Evolutionary conservation across 306 rosid genomes (phyloP).

Genomic region (Trichosanthes truncata): DNA sequence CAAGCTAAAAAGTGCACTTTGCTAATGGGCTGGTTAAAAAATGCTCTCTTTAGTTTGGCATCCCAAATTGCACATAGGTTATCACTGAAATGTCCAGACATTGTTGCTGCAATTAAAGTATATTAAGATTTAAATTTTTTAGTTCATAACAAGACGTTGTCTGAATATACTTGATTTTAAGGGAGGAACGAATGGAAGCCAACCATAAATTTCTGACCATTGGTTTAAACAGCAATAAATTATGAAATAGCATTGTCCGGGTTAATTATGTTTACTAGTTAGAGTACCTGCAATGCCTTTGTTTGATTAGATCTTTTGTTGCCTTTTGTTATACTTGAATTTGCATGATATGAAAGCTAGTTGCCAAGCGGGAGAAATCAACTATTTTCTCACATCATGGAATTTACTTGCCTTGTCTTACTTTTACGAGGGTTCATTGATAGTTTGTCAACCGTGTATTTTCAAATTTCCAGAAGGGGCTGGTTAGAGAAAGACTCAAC

Average conservation of each 20-base stretch:
- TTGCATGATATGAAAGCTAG: not conserved
- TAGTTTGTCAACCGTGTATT: slow-evolving; percentile 1
- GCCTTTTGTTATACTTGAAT: not conserved
- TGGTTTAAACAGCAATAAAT: not conserved
- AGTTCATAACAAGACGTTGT: not conserved
- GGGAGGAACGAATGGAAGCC: not conserved
- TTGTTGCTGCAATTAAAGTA: not conserved
- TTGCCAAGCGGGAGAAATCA: not conserved
- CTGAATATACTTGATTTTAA: not conserved
- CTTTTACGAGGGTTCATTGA: not conserved
- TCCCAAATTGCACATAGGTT: too few species aligned
- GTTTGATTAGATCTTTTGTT: not conserved
- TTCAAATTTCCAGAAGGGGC: slow-evolving; percentile 62
- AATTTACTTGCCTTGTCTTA: not conserved
- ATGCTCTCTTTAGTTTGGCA: not conserved
- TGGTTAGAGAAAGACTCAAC: slow-evolving; percentile 48
- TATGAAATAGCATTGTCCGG: not conserved
- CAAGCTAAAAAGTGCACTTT: not conserved
- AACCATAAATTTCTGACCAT: not conserved
- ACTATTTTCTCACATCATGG: not conserved
- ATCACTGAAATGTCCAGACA: not conserved
- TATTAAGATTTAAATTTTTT: not conserved
- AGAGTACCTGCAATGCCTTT: not conserved
- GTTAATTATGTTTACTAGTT: not conserved
- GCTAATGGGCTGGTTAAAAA: not conserved